These are phyloP conservation scores for Chrysoporthe deuterocubensis DNA, from an alignment of 2,329 filamentous ascomycete species.

Conservation along the genomic window DNA sequence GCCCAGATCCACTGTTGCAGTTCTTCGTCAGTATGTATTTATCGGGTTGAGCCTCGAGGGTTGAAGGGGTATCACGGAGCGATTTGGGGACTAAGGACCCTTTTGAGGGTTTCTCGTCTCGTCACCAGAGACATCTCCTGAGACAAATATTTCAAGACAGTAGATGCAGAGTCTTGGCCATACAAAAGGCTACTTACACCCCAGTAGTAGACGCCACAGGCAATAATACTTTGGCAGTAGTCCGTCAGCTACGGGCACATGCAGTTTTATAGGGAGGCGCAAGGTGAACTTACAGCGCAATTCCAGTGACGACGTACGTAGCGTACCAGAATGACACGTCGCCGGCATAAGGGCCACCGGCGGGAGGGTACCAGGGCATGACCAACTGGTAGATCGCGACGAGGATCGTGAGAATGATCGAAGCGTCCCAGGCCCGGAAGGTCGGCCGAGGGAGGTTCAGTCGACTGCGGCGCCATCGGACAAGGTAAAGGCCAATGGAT, in stretches of 20 bases:
- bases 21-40: not conserved
- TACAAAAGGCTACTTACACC: not conserved
- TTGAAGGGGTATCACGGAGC: not conserved
- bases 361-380: slow-evolving; percentile 74
- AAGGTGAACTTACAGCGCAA: slow-evolving; percentile 58
- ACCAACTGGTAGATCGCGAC: slow-evolving; percentile 65
- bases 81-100: not conserved
- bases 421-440: slow-evolving; percentile 63
- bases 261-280: no score
- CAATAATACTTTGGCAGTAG: slow-evolving; percentile 34
- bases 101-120: no score
- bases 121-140: not conserved
- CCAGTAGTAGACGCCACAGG: slow-evolving; percentile 57
- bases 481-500: slow-evolving; percentile 59
- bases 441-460: slow-evolving; percentile 52
- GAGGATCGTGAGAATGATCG: slow-evolving; percentile 62
- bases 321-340: slow-evolving; percentile 77
- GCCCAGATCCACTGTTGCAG: slow-evolving; percentile 22
- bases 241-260: not conserved
- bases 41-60: not conserved
- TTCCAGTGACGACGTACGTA: slow-evolving; percentile 68
- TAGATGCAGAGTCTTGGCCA: not conserved
- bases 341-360: slow-evolving; percentile 60
- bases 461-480: slow-evolving; percentile 58
- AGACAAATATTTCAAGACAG: not conserved